Conservation (phyloP, 306 rosid genomes). For the Gillenia trifoliata region DNA sequence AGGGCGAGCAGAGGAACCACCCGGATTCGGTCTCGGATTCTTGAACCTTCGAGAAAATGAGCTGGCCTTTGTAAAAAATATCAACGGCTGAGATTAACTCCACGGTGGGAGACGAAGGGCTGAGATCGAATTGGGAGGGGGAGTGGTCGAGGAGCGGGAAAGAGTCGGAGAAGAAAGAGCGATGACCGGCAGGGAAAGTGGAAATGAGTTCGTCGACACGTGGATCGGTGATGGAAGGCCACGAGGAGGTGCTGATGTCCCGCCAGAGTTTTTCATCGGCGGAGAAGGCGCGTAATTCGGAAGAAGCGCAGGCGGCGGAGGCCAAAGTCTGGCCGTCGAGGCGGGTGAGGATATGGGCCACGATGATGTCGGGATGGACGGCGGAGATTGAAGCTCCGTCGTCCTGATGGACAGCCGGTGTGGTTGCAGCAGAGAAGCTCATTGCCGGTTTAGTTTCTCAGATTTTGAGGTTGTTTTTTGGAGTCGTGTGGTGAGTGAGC, state of each 20-base stretch:
- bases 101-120: not conserved
- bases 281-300: conserved; percentile 51
- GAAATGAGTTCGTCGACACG: conserved; percentile 26
- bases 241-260: conserved; percentile 35
- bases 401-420: not conserved
- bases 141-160: conserved; percentile 46
- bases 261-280: conserved; percentile 61
- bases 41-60: conserved; percentile 48
- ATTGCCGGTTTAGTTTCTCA: no score
- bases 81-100: conserved; percentile 72
- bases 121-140: not conserved
- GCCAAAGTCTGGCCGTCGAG: conserved; percentile 71
- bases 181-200: conserved; percentile 53
- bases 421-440: conserved; percentile 14
- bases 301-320: conserved; percentile 44
- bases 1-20: conserved; percentile 64
- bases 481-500: no score
- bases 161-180: conserved; percentile 63
- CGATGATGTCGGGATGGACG: conserved; percentile 58
- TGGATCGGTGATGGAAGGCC: conserved; percentile 67
- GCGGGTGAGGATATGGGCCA: conserved; percentile 58
- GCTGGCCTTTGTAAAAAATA: conserved; percentile 38
- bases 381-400: conserved; percentile 28
- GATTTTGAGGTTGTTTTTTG: not conserved
- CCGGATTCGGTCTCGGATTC: conserved; percentile 36